A percentile compares a stretch with the other conserved stretches of the same genome.
Evolutionary conservation across 148 eudicot genomes (phyloP).

Genomic region (Spergularia bocconei): DNA sequence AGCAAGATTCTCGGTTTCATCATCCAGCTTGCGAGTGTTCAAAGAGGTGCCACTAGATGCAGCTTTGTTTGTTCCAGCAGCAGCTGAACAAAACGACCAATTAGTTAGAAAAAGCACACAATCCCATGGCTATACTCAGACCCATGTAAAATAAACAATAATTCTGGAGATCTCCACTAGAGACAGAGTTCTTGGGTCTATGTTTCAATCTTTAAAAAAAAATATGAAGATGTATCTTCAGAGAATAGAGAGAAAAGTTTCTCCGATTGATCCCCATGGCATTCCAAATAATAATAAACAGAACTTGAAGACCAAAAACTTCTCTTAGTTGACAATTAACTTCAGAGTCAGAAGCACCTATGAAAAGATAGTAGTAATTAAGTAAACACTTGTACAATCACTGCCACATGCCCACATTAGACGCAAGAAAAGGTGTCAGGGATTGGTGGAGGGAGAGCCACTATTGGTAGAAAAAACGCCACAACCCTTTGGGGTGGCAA

Average conservation of each 20-base stretch:
- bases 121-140: background rate
- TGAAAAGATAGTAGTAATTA: background rate
- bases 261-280: background rate
- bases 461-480: too few relatives aligned
- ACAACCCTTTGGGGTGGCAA: too few relatives aligned
- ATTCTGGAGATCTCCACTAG: too few relatives aligned
- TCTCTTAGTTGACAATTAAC: background rate
- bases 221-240: too few relatives aligned
- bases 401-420: background rate
- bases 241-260: too few relatives aligned
- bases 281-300: background rate
- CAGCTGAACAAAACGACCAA: conserved; percentile 49
- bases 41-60: conserved; percentile 88
- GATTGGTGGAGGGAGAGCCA: too few relatives aligned
- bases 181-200: too few relatives aligned
- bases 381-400: background rate
- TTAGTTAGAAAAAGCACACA: background rate
- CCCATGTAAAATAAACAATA: background rate
- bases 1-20: conserved; percentile 85
- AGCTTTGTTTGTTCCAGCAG: conserved; percentile 87
- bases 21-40: conserved; percentile 97
- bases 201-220: too few relatives aligned
- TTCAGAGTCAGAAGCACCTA: background rate
- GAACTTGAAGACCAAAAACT: background rate
- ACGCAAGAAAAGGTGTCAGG: too few relatives aligned